Percentiles rank a stretch among this genome's conserved stretches.
These are phyloP conservation scores for Candida coleopterorum DNA, from an alignment of 805 yeast genomes.

Conservation along the genomic window DNA sequence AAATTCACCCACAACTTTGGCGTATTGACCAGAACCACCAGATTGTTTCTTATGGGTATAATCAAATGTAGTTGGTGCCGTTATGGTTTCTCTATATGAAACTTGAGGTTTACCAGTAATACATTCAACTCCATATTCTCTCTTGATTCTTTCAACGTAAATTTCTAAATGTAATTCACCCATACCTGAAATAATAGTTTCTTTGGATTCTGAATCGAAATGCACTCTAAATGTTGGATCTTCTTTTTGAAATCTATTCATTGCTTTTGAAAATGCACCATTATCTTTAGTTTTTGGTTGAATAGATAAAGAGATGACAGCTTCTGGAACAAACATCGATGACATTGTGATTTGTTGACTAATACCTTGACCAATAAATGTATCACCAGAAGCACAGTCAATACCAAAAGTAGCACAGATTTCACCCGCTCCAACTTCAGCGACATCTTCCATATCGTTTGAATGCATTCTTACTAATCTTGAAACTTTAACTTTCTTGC, in stretches of 20 bases:
- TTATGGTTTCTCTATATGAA: constrained; percentile 91
- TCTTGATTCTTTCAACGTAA: constrained; percentile 95
- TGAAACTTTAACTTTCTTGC: constrained; percentile 88
- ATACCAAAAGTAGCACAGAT: constrained; percentile 99
- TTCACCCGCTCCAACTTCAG: constrained; percentile 95
- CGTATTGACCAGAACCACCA: constrained; percentile 99
- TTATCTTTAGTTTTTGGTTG: constrained; percentile 85
- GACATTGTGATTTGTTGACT: constrained; percentile 81
- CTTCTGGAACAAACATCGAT: constrained; percentile 98
- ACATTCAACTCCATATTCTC: constrained; percentile 96
- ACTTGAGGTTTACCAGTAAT: constrained; percentile 97
- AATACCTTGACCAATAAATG: constrained; percentile 76
- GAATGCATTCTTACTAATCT: constrained; percentile 98
- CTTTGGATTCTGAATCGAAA: constrained; percentile 87
- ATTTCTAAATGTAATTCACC: constrained; percentile 97
- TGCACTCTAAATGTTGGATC: constrained; percentile 97
- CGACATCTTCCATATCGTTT: constrained; percentile 97
- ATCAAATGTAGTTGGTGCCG: constrained; percentile 71
- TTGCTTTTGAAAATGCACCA: constrained; percentile 88
- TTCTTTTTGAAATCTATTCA: constrained; percentile 96
- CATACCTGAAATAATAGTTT: constrained; percentile 95
- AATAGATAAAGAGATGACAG: constrained; percentile 91
- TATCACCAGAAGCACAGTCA: constrained; percentile 98
- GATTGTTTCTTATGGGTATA: constrained; percentile 96
- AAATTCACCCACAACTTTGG: constrained; percentile 87